Evolutionary conservation across 2,329 filamentous ascomycete genomes (phyloP), one percentile per base, ranked within the genome.

Genomic region (Neodidymelliopsis sp.): DNA sequence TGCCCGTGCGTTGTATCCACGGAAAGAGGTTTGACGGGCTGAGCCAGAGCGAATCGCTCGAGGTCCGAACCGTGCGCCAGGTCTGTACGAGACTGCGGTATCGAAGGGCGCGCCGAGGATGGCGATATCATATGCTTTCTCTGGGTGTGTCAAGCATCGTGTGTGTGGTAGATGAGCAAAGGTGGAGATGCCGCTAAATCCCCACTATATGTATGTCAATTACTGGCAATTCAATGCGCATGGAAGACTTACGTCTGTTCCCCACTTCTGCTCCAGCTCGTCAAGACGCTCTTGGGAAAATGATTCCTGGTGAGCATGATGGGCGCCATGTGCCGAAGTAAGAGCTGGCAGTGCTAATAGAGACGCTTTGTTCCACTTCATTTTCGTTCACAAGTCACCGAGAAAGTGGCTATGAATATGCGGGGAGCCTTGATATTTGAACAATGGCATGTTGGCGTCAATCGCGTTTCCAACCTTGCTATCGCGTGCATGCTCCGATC

Each of bases 31-130:
- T 74, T 96, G 91, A 15, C 91, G 85, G 6, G 87, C 81, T 23
- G 90, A 93, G 29, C 90, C 91, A 28, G 89, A 86, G 46, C 92
- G 87, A 65, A 97, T 96, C 30, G 90, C 90, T 33, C 90, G 85
- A 24, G 92, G 92, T 0, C 92, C 92, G 67, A 96, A 96, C 7
- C 92, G 84, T 30, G 78, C 78, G 23, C 74, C 74, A 62, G 62
- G 60, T 11, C 60, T 50, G 38, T 80, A 80, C 40, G 70, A 74
- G 0, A 79, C 77, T 18, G 77, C 74, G 2, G 77, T 80, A 53
- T 80, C 78, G 53, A 80, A 80, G 0, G 78, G 78, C 3, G 74
- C 78, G 2, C 78, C 78, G 4, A 80, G 66, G 29, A 80, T 75
- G 8, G 71, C 78, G 44, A 80, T 79, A 48, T 81, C 78, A 52